A percentile compares a stretch with the other conserved stretches of the same genome.
These are phyloP conservation scores for Alternaria atra DNA, from an alignment of 2,329 filamentous ascomycete species.

Conservation along the genomic window DNA sequence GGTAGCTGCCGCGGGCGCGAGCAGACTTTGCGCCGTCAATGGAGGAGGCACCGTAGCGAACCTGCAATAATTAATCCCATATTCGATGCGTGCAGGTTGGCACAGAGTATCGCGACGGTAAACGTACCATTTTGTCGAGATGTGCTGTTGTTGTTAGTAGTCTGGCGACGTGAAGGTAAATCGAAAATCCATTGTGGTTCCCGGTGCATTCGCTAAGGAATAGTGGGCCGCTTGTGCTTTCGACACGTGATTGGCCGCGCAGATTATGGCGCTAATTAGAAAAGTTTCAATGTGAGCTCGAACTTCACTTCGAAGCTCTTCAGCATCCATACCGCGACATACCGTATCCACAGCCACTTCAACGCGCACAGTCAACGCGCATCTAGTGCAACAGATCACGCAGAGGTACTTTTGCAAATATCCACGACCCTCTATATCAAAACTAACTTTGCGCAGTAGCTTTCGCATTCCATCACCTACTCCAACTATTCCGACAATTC, in stretches of 20 bases:
- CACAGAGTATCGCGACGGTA: slow-evolving; percentile 15
- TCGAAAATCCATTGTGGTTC: slow-evolving; percentile 32
- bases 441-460: slow-evolving; percentile 19
- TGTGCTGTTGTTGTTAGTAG: slow-evolving; percentile 49
- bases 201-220: slow-evolving; percentile 38
- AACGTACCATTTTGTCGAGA: slow-evolving; percentile 55
- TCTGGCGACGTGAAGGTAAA: slow-evolving; percentile 28
- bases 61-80: slow-evolving; percentile 44
- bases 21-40: slow-evolving; percentile 71
- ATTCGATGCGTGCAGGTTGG: slow-evolving; percentile 19
- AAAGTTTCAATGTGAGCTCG: slow-evolving; percentile 23
- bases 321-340: slow-evolving; percentile 24
- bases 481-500: slow-evolving; percentile 10
- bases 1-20: slow-evolving; percentile 97
- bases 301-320: slow-evolving; percentile 28
- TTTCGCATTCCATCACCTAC: slow-evolving; percentile 21
- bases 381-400: slow-evolving; percentile 3
- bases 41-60: slow-evolving; percentile 50
- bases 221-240: slow-evolving; percentile 20
- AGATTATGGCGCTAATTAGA: slow-evolving; percentile 15
- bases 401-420: background rate
- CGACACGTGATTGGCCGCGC: slow-evolving; percentile 10
- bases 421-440: background rate
- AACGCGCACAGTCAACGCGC: slow-evolving; percentile 26
- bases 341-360: slow-evolving; percentile 16